These are phyloP conservation scores for Madurella mycetomatis DNA, from an alignment of 2,329 filamentous ascomycete species.

Conservation along the genomic window DNA sequence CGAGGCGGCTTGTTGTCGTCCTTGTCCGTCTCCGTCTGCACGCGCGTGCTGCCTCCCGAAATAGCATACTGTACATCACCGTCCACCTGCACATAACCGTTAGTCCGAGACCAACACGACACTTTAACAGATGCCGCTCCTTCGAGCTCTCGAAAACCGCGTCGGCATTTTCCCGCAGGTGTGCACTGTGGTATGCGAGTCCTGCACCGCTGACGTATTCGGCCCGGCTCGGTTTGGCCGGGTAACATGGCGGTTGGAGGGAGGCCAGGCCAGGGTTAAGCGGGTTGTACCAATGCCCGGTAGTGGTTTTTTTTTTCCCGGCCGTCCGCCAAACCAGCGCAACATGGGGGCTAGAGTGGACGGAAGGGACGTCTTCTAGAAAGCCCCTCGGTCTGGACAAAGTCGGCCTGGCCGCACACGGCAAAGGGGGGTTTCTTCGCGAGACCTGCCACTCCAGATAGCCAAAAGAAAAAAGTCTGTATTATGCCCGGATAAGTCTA, in stretches of 20 bases:
- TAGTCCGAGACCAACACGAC: no score
- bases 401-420: not conserved
- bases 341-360: not conserved
- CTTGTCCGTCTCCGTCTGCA: no score
- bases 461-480: not conserved
- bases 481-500: not conserved
- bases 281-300: not conserved
- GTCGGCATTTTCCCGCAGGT: not conserved
- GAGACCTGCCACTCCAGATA: not conserved
- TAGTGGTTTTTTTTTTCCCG: not conserved
- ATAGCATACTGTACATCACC: no score
- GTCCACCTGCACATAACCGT: no score
- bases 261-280: not conserved
- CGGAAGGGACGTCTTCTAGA: not conserved
- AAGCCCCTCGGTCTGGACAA: not conserved
- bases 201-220: slow-evolving; percentile 2
- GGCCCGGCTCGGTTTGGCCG: slow-evolving; percentile 8
- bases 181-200: not conserved
- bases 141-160: not conserved
- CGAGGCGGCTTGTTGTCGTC: no score
- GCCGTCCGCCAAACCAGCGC: not conserved
- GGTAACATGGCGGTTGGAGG: not conserved
- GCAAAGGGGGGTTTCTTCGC: not conserved
- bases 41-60: no score
- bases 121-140: no score